Evolutionary conservation across 2,329 filamentous ascomycete genomes (phyloP), one percentile per base, ranked within the genome.

Genomic region (Sarocladiaceae sp.): DNA sequence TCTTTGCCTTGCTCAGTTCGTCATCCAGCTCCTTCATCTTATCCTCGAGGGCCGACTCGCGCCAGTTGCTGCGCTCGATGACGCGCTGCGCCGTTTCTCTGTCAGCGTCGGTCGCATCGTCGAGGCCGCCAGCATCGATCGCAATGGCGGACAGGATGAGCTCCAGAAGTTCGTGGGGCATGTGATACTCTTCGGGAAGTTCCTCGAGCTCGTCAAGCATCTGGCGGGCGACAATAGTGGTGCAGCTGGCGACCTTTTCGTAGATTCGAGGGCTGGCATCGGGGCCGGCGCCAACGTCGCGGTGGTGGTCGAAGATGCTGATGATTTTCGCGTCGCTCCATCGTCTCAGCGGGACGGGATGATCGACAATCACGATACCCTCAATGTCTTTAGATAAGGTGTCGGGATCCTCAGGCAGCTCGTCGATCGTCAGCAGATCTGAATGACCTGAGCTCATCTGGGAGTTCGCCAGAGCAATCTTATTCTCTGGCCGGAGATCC

Each of bases 101-200:
- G 48, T 72, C 68, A 26, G 58, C 60, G 1, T 64, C 55, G 3
- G 64, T 69, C 4, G 61, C 63, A 42, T 56, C 58, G 42, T 57
- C 51, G 48, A 72, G 57, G 16, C 67, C 68, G 18, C 59, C 55
- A 1, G 68, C 67, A 50, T 72, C 68, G 47, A 72, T 69, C 16
- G 68, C 63, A 31, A 72, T 70, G 33, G 68, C 68, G 40, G 61
- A 61, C 35, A 72, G 58, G 42, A 72, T 65, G 3, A 71, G 59
- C 50, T 70, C 67, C n/a, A 72, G 64, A 15, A 72, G 59, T 51
- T 71, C 68, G 47, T 72, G 68, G 4, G 68, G 66, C 58, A 71
- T 57, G 47, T 71, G 68, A 49, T 72, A 72, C 50, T 70, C 67
- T 44, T 66, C 51, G 0, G 63, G 60, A 1, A 70, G 54, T 16